Base-by-base conservation (phyloP, 768 basidiomycete species). In the Mycena belliarum region DNA sequence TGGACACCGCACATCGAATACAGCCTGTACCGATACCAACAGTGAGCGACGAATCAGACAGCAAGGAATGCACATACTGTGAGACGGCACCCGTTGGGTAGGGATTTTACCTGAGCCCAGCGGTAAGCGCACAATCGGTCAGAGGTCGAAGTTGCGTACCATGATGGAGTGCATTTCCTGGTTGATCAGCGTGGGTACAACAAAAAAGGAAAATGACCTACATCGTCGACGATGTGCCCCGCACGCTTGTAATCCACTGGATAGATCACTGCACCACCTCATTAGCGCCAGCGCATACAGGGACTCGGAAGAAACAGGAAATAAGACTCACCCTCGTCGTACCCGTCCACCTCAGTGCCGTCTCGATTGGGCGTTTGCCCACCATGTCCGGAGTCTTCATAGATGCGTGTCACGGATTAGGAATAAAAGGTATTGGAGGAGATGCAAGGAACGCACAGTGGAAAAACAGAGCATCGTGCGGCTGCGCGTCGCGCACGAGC, bases 381-480 rank as follows among this genome's bases (percentile, higher is more conserved):
- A n/a, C 97, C 96, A 65, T 98, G 95, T 0, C 95, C 96, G 1
- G 95, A 96, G 72, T 93, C 89, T 91, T 52, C 9, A 8, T 1
- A 33, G 29, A 24, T 24, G n/a, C 45, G 50, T 12, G 42, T 26
- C 12, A 41, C 40, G 21, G 21, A 41, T 5, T 41, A n/a, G 6
- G 40, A 41, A 41, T 23, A 6, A 32, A 12, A 12, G 29, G 12
- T 32, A 6, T 32, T 32, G 33, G 9, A 8, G 16, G 24, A 11
- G 16, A 42, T 20, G 21, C 5, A 2, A 20, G 43, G 5, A 18
- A 68, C 79, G 52, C 68, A 81, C 86, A 92, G 61, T 92, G 91
- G 65, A 92, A 86, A 69, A 91, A 91, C 3, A 92, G 72, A 2
- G 89, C 85, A 69, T 92, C 90, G 53, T 91, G 81, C 2, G 82